Evolutionary conservation across 768 basidiomycete species (phyloP), one percentile per base, ranked within the genome.

Genomic region (Suillus brevipes): DNA sequence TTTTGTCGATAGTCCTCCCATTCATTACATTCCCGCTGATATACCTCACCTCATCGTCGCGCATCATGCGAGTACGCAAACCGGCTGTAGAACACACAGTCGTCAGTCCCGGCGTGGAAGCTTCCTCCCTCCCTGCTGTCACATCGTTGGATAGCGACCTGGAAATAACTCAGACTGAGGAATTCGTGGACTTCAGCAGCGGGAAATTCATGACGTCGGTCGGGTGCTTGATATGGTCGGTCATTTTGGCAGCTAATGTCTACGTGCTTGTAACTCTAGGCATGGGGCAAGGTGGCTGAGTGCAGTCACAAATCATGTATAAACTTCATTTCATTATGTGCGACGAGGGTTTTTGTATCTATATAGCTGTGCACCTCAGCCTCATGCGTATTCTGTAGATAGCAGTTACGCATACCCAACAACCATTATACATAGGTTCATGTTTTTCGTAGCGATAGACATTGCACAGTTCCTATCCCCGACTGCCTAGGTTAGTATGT

Each of bases 21-120:
- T 95, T 95, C 78, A 83, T 95, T 78, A 84, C 88, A n/a, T 82
- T 92, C 67, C 94, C 94, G 0, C 83, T 94, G 62, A 79, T 95
- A 60, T 93, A 81, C 71, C 83, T 93, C 70, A 94, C 92, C 18
- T 79, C 88, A 68, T 80, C 79, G 8, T 85, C 85, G 65, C 74
- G 80, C 10, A 81, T 94, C 70, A 95, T 95, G 94, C 81, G 80
- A 12, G 87, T 89, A 62, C 82, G 77, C 70, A 78, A 65, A 66
- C 40, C 25, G 18, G 62, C 61, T 23, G n/a, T 53, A 66, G n/a
- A 63, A 1, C 14, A 25, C 16, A 12, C 23, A 9, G 38, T 20
- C 31, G 34, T 20, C 13, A 16, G 23, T 23, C 43, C 63, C 4
- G 12, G 16, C 10, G 25, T 16, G 20, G 36, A 36, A n/a, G 16